Evolutionary conservation across 179 eudicot genomes (phyloP), one percentile per base, ranked within the genome.

Genomic region (Camellia oleifera): DNA sequence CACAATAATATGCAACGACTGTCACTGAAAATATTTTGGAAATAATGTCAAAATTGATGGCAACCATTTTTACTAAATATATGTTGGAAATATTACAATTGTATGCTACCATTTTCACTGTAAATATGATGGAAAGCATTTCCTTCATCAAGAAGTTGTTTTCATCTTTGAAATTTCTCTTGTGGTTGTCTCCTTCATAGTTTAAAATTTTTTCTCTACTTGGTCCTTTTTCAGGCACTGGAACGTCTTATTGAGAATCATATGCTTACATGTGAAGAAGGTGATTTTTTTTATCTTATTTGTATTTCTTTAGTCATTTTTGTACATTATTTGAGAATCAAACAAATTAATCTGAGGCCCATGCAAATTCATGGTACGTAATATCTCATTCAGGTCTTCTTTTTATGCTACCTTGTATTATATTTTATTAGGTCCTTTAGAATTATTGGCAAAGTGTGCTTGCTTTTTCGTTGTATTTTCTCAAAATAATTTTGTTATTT

Each of bases 211-310:
- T 32, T 75, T 32, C 68, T 3, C 12, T 52, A 60, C 32, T 72
- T 74, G 63, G 18, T 8, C 79, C 6, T 48, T 68, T 80, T 83
- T 53, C 87, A 96, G 99, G 99, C 99, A 67, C 82, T 96, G 87
- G 99, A 96, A 85, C 95, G 93, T 80, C 99, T 96, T 66, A 88
- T 90, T 75, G 99, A 96, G 75, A 93, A 94, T 85, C 98, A 96
- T 72, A 96, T 96, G 97, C 97, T 96, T 78, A 92, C 97, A 73
- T 87, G 92, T 72, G 97, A 94, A 86, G 99, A 96, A 96, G 99
- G 99, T 94, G 81, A 68, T 75, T 32, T 32, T 32, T 32, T 32
- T 32, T 32, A 32, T 32, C 1, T 32, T 23, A 26, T 26, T 76
- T 32, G 12, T 58, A 46, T 40, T 74, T 42, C 12, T 5, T 42